Evolutionary conservation across 2,329 filamentous ascomycete species (phyloP).

Genomic region (Paecilomyces sp.): DNA sequence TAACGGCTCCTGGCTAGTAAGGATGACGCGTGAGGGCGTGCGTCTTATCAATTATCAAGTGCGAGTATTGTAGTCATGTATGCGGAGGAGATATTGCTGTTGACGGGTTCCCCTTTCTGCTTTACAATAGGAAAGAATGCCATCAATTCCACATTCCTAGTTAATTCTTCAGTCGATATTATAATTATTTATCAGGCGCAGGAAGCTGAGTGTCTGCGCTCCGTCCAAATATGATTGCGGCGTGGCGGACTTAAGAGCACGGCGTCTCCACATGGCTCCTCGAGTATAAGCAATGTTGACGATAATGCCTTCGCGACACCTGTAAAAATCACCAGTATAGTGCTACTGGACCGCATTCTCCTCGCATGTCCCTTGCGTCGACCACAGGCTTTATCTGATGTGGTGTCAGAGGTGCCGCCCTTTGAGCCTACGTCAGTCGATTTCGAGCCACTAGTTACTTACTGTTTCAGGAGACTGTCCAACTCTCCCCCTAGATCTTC

Average conservation of each 20-base stretch:
- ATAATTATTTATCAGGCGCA: neutral
- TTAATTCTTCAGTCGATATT: neutral
- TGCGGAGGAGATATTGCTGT: no score
- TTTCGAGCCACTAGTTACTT: conserved; percentile 3
- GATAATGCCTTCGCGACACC: neutral
- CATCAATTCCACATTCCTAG: no score
- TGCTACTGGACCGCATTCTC: neutral
- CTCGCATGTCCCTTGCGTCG: neutral
- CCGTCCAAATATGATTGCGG: neutral
- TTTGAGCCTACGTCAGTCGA: conserved; percentile 15
- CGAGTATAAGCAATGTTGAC: neutral
- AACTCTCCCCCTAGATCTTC: conserved; percentile 10
- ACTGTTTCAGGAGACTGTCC: conserved; percentile 14
- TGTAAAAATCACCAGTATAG: neutral
- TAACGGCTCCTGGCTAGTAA: no score
- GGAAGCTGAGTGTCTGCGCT: neutral
- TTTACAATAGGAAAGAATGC: no score
- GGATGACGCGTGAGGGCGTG: no score
- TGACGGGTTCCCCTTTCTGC: no score
- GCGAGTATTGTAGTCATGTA: no score
- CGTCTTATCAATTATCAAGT: no score
- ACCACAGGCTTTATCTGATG: neutral
- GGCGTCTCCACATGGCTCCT: neutral
- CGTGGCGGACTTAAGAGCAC: neutral
- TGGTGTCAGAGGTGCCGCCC: neutral